Base-by-base conservation (phyloP, 2,329 filamentous ascomycete genomes). In the Cytospora paraplurivora region DNA sequence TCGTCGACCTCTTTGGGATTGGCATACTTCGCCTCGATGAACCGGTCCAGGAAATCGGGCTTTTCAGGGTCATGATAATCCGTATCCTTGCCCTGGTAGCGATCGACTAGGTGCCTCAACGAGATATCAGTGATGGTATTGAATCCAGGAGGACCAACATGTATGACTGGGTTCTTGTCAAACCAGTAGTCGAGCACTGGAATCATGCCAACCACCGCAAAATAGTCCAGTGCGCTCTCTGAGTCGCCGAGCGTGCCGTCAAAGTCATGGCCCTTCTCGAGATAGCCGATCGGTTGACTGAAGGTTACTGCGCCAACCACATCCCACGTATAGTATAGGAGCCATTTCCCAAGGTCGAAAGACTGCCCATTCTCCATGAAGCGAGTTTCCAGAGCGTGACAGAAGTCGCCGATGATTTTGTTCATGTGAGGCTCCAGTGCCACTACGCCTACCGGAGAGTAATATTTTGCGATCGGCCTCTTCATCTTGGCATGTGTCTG, bases 221-320 rank as follows among this genome's bases (percentile, higher is more conserved):
- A 70, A 59, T 75, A 70, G 49, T 77, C 73, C 3, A 76, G 68
- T 1, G 75, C 69, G 41, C 71, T 66, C 17, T 68, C 69, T n/a
- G 69, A 59, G 21, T 64, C 64, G 15, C 27, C 62, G 8, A 80
- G 75, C 57, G 73, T 77, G 12, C 72, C 72, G 56, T 75, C 74
- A 63, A 76, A 72, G 65, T 81, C 78, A 8, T 67, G 59, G 8
- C 74, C 72, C 6, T 72, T 67, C 19, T 77, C 69, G 44, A 81
- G 69, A 69, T 79, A 81, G 10, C 78, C 79, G 64, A 79, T 75
- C 38, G 72, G 74, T 13, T 74, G 70, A 55, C 75, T 75, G 62
- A 78, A 81, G 37, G 75, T 75, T 7, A 77, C 68, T 44, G 74
- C 71, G 44, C 77, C 76, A 63, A 80, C 72, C 11, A 79, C 74